Percentiles rank a stretch among this genome's conserved stretches.
These are phyloP conservation scores for Monilinia vaccinii-corymbosi DNA, from an alignment of 2,329 filamentous ascomycete species.

Conservation along the genomic window DNA sequence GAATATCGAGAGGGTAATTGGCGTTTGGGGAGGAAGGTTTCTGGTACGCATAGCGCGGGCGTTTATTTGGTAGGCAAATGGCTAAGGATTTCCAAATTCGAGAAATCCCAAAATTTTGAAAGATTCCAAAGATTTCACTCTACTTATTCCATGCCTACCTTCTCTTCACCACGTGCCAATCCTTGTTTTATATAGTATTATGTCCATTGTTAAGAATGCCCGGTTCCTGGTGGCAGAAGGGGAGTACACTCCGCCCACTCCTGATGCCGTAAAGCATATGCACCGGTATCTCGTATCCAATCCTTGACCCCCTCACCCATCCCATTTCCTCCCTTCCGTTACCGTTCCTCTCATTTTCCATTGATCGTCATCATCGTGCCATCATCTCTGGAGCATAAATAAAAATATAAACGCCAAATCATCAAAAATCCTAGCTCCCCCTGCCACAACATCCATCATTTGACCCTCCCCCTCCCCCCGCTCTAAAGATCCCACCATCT, in stretches of 20 bases:
- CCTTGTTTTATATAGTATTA: neutral
- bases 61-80: conserved; percentile 7
- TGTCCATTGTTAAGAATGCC: neutral
- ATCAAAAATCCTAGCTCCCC: neutral
- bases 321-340: conserved; percentile 1
- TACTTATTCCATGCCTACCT: neutral
- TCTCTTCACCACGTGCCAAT: neutral
- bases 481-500: too few relatives aligned
- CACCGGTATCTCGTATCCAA: neutral
- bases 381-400: neutral
- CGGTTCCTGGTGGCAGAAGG: neutral
- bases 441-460: too few relatives aligned
- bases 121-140: neutral
- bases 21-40: conserved; percentile 2
- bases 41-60: conserved; percentile 16
- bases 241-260: neutral
- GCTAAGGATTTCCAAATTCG: neutral
- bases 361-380: neutral
- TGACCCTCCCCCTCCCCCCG: too few relatives aligned
- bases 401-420: neutral
- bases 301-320: neutral
- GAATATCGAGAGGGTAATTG: conserved; percentile 6
- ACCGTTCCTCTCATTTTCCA: neutral
- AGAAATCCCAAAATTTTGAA: too few relatives aligned
- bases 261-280: neutral